Percentiles rank a stretch among this genome's conserved stretches.
These are phyloP conservation scores for Globisporangium spinosum DNA, from an alignment of 352 stramenopile genomes.

Conservation along the genomic window DNA sequence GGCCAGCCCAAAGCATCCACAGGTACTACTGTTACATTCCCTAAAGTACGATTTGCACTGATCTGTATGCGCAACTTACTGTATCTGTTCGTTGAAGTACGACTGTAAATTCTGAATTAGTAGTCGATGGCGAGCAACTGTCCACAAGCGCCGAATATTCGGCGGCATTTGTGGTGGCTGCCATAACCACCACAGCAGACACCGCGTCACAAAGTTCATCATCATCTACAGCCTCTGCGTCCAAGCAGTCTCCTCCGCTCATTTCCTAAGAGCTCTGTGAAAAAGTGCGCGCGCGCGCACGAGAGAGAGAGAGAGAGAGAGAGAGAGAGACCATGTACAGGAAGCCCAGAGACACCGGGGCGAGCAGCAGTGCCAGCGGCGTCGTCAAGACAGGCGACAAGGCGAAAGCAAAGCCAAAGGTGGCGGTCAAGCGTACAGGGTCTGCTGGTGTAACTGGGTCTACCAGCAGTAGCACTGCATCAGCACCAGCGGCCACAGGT, in stretches of 20 bases:
- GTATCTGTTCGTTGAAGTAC: no score
- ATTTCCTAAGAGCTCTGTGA: neutral
- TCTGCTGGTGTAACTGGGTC: neutral
- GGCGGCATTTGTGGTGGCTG: neutral
- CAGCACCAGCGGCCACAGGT: neutral
- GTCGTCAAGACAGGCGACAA: constrained; percentile 12
- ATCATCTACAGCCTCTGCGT: neutral
- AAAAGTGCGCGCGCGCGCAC: no score
- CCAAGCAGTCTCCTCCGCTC: neutral
- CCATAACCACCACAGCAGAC: neutral
- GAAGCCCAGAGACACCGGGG: constrained; percentile 9
- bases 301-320: neutral
- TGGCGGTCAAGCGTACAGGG: constrained; percentile 17
- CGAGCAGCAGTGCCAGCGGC: neutral
- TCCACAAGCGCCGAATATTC: neutral
- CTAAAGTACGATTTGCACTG: no score
- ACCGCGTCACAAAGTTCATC: neutral
- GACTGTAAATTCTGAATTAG: no score
- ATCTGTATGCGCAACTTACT: no score
- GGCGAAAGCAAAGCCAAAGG: constrained; percentile 14
- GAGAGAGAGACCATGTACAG: constrained; percentile 12
- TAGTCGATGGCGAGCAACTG: no score
- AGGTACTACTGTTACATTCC: no score
- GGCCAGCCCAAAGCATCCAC: no score
- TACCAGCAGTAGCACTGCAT: neutral